These are phyloP conservation scores for Thraustotheca clavata DNA, from an alignment of 352 stramenopile species.

Conservation along the genomic window DNA sequence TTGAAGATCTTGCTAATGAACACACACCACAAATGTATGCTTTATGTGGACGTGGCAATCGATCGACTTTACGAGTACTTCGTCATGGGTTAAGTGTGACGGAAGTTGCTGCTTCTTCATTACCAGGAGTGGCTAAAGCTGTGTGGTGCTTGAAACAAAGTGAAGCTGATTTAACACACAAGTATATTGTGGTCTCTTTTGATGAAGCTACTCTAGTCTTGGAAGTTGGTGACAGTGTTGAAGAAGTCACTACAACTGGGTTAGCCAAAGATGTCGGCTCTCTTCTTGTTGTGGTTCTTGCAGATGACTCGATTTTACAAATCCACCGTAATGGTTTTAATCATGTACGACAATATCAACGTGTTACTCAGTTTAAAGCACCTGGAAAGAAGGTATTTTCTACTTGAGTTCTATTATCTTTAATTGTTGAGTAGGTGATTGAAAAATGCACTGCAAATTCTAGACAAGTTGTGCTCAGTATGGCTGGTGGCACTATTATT, in stretches of 20 bases:
- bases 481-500: slow-evolving; percentile 93
- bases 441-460: slow-evolving; percentile 95
- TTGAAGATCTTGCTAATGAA: slow-evolving; percentile 93
- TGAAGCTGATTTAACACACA: slow-evolving; percentile 57
- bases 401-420: background rate
- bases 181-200: slow-evolving; percentile 99
- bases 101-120: slow-evolving; percentile 93
- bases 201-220: slow-evolving; percentile 98
- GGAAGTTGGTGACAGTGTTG: slow-evolving; percentile 94
- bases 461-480: slow-evolving; percentile 94
- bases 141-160: slow-evolving; percentile 94
- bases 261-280: slow-evolving; percentile 94
- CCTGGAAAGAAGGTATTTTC: slow-evolving; percentile 88
- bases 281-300: slow-evolving; percentile 90
- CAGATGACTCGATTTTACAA: slow-evolving; percentile 94
- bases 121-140: slow-evolving; percentile 92
- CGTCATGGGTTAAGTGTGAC: slow-evolving; percentile 94
- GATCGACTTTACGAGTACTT: slow-evolving; percentile 92
- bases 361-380: slow-evolving; percentile 95
- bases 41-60: slow-evolving; percentile 89
- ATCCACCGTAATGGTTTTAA: slow-evolving; percentile 94
- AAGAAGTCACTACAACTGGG: slow-evolving; percentile 94
- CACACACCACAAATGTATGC: slow-evolving; percentile 96
- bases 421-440: slow-evolving; percentile 51
- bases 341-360: slow-evolving; percentile 90